Conservation (phyloP, 2,329 filamentous ascomycete species). For the Xylaria sp. region DNA sequence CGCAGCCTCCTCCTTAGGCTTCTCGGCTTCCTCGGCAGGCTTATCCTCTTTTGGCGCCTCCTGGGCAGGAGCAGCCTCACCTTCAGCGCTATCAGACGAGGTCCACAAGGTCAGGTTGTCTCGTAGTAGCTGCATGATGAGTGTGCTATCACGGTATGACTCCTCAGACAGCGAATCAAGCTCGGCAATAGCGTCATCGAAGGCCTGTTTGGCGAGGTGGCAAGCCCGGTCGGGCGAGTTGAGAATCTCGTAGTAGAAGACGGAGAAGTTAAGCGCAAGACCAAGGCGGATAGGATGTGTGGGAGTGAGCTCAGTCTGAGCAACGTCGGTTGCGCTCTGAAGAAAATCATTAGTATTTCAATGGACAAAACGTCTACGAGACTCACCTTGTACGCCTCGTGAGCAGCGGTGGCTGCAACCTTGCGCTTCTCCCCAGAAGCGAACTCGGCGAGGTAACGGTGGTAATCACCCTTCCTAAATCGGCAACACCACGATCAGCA, state of each 20-base stretch:
- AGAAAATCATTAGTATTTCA: constrained; percentile 37
- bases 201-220: constrained; percentile 98
- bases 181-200: constrained; percentile 98
- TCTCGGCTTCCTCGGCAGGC: constrained; percentile 60
- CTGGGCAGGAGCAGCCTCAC: constrained; percentile 71
- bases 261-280: constrained; percentile 98
- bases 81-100: constrained; percentile 87
- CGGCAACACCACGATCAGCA: constrained; percentile 21
- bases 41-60: constrained; percentile 68
- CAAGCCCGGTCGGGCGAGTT: constrained; percentile 98
- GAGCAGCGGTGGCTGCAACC: constrained; percentile 84
- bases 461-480: constrained; percentile 93
- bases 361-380: neutral
- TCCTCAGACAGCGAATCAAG: constrained; percentile 97
- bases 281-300: constrained; percentile 98
- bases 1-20: constrained; percentile 66
- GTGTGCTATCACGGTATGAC: constrained; percentile 97
- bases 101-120: constrained; percentile 99
- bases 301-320: constrained; percentile 95
- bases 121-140: constrained; percentile 99
- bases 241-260: constrained; percentile 99
- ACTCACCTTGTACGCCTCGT: constrained; percentile 96
- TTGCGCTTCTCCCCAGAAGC: constrained; percentile 93
- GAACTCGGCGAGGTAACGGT: constrained; percentile 95
- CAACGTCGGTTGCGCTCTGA: constrained; percentile 96